Evolutionary conservation across 139 green algal species (phyloP), one percentile per base, ranked within the genome.

Genomic region (Micromonas commoda): DNA sequence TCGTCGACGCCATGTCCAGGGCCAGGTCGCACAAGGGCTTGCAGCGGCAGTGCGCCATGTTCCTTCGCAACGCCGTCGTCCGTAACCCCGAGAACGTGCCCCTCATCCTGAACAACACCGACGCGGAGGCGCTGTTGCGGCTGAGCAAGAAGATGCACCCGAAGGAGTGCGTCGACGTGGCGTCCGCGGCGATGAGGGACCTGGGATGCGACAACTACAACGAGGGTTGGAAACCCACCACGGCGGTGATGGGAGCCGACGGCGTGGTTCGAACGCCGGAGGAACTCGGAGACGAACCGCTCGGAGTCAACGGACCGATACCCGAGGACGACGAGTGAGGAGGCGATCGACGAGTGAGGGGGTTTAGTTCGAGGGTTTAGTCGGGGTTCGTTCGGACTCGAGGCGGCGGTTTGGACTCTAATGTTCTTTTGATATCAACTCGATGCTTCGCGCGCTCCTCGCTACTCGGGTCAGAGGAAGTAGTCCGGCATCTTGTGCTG

Each of bases 161-260:
- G 0, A 69, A 33, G 52, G 69, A 74, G 1, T 95, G 88, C 82
- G 70, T 72, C n/a, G 92, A 97, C 38, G 91, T 93, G 0, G 91
- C 83, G 2, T 80, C 71, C 3, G 92, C 91, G 3, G 92, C 91
- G n/a, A 86, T 96, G 64, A 71, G 92, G 0, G 92, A 97, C 73
- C 81, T 97, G 23, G 92, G 91, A 20, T 79, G 91, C 0, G 87
- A 94, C 23, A 83, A 94, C 64, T 96, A 96, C 85, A 88, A 92
- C n/a, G 69, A 70, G 63, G 63, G 63, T 6, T 70, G 16, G 9
- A 35, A 39, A 13, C 28, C 29, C 29, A 35, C 28, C 6, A 70
- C 63, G 6, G 29, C 29, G 63, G 63, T 70, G 9, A 70, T 70
- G 63, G 63, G 63, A 70, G 63, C 63, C 6, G 63, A 70, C 63